Conservation (phyloP, 768 basidiomycete species). For the Naganishia onofrii region DNA sequence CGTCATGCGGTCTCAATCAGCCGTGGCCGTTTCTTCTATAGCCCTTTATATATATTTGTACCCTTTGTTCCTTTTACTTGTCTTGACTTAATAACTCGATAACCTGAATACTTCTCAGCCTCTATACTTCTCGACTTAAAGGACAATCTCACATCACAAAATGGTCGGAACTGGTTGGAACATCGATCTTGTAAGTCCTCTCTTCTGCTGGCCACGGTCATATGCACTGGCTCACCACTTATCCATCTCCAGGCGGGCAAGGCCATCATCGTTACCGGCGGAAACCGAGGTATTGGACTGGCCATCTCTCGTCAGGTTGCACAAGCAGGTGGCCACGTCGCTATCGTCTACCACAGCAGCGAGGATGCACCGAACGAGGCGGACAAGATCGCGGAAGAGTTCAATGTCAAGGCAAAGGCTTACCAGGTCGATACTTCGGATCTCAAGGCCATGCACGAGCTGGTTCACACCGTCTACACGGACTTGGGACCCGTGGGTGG, state of each 20-base stretch:
- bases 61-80: neutral
- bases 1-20: too few relatives aligned
- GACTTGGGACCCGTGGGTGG: constrained; percentile 49
- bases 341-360: constrained; percentile 43
- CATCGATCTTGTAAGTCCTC: constrained; percentile 20
- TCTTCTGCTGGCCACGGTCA: too few relatives aligned
- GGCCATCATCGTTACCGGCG: constrained; percentile 41
- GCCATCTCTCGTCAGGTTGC: constrained; percentile 61
- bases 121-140: neutral
- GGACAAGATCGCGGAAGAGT: constrained; percentile 43
- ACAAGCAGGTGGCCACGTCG: constrained; percentile 60
- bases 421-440: constrained; percentile 46
- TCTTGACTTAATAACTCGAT: neutral
- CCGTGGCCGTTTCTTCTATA: too few relatives aligned
- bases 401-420: constrained; percentile 43
- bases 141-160: neutral
- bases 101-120: neutral
- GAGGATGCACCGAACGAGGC: constrained; percentile 42
- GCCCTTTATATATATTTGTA: neutral
- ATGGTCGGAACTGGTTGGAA: constrained; percentile 32
- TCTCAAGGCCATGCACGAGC: constrained; percentile 36
- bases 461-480: constrained; percentile 40
- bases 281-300: constrained; percentile 61
- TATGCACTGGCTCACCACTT: too few relatives aligned
- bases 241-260: neutral